Percentiles rank a stretch among this genome's conserved stretches.
Conservation (phyloP, 2,329 filamentous ascomycete species). For the Berkeleyomyces rouxiae region DNA sequence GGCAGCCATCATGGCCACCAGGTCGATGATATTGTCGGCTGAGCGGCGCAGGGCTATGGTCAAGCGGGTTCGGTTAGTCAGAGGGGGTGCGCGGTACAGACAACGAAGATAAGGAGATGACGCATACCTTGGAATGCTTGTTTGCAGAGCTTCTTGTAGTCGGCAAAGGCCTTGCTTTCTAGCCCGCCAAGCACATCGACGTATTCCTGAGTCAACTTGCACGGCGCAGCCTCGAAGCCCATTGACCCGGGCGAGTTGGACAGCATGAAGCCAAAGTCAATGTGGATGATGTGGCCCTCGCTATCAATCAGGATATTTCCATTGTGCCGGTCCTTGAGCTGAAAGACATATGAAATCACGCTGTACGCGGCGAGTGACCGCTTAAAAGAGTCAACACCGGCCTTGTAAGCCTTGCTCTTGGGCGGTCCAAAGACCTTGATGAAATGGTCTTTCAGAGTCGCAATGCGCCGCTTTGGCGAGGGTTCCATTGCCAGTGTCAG, state of each 20-base stretch:
- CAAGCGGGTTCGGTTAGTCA: constrained; percentile 13
- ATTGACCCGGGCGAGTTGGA: constrained; percentile 74
- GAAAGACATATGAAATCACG: constrained; percentile 67
- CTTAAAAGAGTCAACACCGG: constrained; percentile 63
- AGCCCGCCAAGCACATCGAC: constrained; percentile 67
- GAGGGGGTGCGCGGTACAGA: neutral
- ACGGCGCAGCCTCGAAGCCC: constrained; percentile 72
- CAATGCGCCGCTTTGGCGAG: constrained; percentile 47
- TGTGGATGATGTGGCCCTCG: constrained; percentile 73
- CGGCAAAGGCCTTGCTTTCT: constrained; percentile 50
- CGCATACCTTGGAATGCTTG: constrained; percentile 59
- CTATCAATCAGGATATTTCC: constrained; percentile 76
- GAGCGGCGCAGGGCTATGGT: constrained; percentile 51
- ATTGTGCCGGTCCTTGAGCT: constrained; percentile 75
- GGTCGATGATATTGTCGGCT: constrained; percentile 64
- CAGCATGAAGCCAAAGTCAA: constrained; percentile 82
- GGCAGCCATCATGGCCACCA: constrained; percentile 71
- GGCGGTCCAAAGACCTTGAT: constrained; percentile 59
- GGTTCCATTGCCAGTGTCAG: constrained; percentile 48
- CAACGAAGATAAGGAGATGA: no score
- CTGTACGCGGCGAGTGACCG: constrained; percentile 72
- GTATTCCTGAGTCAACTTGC: constrained; percentile 75
- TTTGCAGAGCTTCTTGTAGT: constrained; percentile 67
- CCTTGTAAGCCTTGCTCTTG: constrained; percentile 51
- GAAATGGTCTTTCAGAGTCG: constrained; percentile 68